These are phyloP conservation scores for Diaporthe amygdali DNA, from an alignment of 2,329 filamentous ascomycete genomes.

Conservation along the genomic window DNA sequence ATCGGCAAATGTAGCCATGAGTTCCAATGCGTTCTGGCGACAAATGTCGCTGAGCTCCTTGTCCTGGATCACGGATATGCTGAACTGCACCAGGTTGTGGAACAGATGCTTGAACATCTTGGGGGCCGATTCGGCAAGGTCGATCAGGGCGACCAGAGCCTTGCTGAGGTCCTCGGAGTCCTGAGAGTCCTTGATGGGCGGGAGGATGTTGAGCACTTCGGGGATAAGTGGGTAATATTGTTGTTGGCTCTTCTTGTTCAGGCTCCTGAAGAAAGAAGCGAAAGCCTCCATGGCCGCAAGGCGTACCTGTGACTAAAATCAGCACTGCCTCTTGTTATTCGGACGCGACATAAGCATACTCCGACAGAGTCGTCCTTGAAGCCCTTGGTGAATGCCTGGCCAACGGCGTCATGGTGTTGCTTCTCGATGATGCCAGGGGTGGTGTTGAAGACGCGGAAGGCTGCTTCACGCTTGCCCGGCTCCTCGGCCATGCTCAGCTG, in stretches of 20 bases:
- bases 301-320: constrained; percentile 66
- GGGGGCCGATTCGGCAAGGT: constrained; percentile 89
- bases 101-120: constrained; percentile 99
- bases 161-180: constrained; percentile 92
- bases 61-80: constrained; percentile 90
- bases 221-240: constrained; percentile 90
- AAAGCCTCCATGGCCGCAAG: constrained; percentile 97
- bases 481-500: constrained; percentile 88
- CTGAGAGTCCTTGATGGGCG: constrained; percentile 88
- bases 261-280: constrained; percentile 90
- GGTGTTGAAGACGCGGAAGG: constrained; percentile 93
- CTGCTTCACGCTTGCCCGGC: constrained; percentile 83
- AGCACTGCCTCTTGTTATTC: constrained; percentile 1
- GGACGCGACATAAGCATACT: constrained; percentile 51
- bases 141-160: constrained; percentile 88
- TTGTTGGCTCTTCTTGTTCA: constrained; percentile 83
- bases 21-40: constrained; percentile 91
- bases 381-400: constrained; percentile 86
- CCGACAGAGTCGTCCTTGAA: constrained; percentile 87
- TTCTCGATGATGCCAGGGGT: constrained; percentile 96
- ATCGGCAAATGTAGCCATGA: constrained; percentile 98
- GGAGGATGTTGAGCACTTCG: constrained; percentile 91
- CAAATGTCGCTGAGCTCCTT: constrained; percentile 91
- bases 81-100: constrained; percentile 89
- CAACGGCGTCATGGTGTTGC: constrained; percentile 90